Conservation (phyloP, 1,284 basidiomycete species). For the Sanghuangporus baumii region DNA sequence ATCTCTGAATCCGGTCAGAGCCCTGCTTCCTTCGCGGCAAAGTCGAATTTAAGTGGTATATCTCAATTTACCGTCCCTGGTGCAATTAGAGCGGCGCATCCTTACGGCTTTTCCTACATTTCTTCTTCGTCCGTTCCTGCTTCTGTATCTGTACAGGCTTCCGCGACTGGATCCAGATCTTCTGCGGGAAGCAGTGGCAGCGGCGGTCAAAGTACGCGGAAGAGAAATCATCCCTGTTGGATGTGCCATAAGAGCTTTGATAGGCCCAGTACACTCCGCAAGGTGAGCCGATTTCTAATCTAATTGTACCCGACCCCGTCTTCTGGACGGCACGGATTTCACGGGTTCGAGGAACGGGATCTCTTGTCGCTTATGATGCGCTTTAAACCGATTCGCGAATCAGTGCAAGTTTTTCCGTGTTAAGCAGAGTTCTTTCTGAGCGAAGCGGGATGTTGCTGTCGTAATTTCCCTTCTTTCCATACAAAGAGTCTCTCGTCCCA, state of each 20-base stretch:
- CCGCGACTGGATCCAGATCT: background rate
- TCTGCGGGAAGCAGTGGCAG: background rate
- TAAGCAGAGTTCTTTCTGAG: background rate
- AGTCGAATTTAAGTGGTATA: background rate
- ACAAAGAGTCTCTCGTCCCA: background rate
- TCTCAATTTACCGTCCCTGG: background rate
- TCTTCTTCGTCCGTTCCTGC: background rate
- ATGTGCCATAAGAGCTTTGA: conserved; percentile 83
- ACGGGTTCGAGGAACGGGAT: background rate
- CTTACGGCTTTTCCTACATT: background rate
- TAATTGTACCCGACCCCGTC: background rate
- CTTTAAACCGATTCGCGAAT: background rate
- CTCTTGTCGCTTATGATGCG: background rate
- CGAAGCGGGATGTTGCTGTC: background rate
- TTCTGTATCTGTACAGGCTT: background rate
- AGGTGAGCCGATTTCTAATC: conserved; percentile 11
- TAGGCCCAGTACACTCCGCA: conserved; percentile 31
- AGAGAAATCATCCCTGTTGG: conserved; percentile 68
- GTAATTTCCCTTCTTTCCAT: background rate
- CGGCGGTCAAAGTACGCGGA: conserved; percentile 3
- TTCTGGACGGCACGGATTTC: background rate
- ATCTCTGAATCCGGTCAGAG: background rate
- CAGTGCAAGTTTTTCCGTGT: background rate
- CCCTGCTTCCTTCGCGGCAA: background rate
- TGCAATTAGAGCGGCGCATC: background rate